phyloP scores from a whole-genome alignment of 1,284 basidiomycete species.

The Marasmius oreades region DNA sequence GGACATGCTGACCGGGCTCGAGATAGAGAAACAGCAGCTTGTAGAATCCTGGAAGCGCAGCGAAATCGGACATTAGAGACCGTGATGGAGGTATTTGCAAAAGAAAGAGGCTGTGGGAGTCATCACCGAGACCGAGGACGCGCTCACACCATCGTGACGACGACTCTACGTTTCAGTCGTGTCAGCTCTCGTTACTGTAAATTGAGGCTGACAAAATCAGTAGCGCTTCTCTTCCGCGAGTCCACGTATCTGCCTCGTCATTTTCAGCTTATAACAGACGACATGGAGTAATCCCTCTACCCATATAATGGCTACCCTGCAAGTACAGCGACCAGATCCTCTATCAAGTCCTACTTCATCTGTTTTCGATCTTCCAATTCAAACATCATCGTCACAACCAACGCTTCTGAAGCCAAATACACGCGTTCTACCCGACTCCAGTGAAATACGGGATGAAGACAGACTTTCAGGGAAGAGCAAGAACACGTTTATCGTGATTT shows the following conservation, averaged over 20 bases:
- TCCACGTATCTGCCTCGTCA: neutral
- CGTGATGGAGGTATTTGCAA: neutral
- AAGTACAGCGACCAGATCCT: constrained; percentile 1
- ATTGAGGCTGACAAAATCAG: too few species aligned
- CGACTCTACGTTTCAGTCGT: neutral
- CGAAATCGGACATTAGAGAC: constrained; percentile 39
- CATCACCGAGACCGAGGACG: too few species aligned
- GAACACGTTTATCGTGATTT: constrained; percentile 61
- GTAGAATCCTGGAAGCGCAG: constrained; percentile 67
- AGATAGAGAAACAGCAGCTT: constrained; percentile 63
- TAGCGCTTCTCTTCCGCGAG: too few species aligned
- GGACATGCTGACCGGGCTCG: constrained; percentile 54
- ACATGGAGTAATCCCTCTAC: neutral
- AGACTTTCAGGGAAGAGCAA: constrained; percentile 2
- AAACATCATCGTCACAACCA: constrained; percentile 18
- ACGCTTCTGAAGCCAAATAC: constrained; percentile 12
- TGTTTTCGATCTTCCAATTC: constrained; percentile 66
- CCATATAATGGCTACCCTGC: neutral
- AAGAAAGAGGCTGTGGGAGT: constrained; percentile 8
- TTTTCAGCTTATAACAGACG: neutral
- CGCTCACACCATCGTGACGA: neutral
- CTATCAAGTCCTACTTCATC: constrained; percentile 61
- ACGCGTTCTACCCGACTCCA: constrained; percentile 11
- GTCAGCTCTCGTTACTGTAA: too few species aligned
- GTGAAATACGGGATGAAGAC: neutral